phyloP scores from a whole-genome alignment of 192 early-diverging fungal genomes.

The Backusella liffmaniae region DNA sequence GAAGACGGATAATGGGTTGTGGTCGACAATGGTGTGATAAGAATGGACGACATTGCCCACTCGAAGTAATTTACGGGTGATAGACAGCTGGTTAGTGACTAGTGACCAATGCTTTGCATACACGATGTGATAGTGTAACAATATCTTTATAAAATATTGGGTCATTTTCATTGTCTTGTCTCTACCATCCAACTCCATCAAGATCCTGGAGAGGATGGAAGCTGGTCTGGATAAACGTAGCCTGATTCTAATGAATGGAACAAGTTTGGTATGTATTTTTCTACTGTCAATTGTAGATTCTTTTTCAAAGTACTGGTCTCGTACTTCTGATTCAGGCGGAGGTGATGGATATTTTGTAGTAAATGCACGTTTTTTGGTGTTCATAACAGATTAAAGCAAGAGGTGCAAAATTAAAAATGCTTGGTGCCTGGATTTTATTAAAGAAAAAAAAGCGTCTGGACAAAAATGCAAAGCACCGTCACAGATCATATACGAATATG shows the following conservation, averaged over 20 bases:
- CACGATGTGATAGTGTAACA: constrained; percentile 51
- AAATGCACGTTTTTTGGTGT: not conserved
- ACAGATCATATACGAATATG: not conserved
- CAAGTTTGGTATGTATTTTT: not conserved
- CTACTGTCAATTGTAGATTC: not conserved
- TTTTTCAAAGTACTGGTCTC: not conserved
- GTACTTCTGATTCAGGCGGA: not conserved
- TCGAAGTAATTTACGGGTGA: constrained; percentile 74
- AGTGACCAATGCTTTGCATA: constrained; percentile 35
- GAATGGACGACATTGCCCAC: constrained; percentile 70
- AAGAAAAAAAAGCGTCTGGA: not conserved
- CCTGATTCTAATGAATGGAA: not conserved
- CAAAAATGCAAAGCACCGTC: not conserved
- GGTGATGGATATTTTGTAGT: constrained; percentile 10
- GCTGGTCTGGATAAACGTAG: not conserved
- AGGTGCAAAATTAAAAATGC: not conserved
- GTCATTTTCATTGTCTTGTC: constrained; percentile 81
- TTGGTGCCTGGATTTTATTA: not conserved
- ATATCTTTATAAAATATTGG: constrained; percentile 74
- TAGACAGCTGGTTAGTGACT: constrained; percentile 67
- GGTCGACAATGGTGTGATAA: constrained; percentile 40
- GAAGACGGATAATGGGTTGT: not conserved
- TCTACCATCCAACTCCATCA: constrained; percentile 76
- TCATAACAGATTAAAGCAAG: not conserved
- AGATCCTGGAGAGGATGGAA: constrained; percentile 54